Evolutionary conservation across 1,284 basidiomycete genomes (phyloP), one percentile per base, ranked within the genome.

Genomic region (Coriolopsis trogii): DNA sequence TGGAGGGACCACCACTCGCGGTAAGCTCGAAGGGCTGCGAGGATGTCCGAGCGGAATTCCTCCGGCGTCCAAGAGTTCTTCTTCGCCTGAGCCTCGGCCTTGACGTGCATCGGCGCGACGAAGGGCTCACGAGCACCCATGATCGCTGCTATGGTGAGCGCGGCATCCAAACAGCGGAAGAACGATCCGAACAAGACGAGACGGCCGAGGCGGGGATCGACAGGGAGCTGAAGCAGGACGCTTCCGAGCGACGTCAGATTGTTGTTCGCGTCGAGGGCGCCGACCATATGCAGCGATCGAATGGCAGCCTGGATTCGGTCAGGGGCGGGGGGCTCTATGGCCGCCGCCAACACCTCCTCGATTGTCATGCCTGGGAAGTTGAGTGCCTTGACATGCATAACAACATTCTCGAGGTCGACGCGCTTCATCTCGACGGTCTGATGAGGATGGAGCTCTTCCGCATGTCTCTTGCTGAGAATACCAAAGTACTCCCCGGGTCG

Each of bases 371-470:
- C 86, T 6, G 93, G 91, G 68, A 98, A 91, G 65, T 95, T 89
- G 40, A 98, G 81, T n/a, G 95, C 95, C 66, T 97, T 98, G 72
- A 98, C 86, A 68, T 96, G 95, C 95, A 97, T 95, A 24, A 94
- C 91, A 45, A 95, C 88, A 65, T 94, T 93, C 68, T 85, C 93
- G 61, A 95, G 70, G 70, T 95, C 92, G n/a, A 89, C 85, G 26
- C 95, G 83, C 72, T 94, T 95, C 94, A 98, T 98, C 73, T 98
- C 95, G 33, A 98, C 95, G 0, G 87, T 89, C 70, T 95, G 93
- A 66, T 97, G 89, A 29, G 91, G 81, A 53, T 85, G 80, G 39
- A 98, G 77, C 12, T 76, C 72, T 16, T 79, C 74, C 16, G 87
- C 81, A 41, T 90, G 85, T 26, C 75, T 72, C 53, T 80, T 78